Base-by-base conservation (phyloP, 2,329 filamentous ascomycete genomes). In the Epichloe elymi region DNA sequence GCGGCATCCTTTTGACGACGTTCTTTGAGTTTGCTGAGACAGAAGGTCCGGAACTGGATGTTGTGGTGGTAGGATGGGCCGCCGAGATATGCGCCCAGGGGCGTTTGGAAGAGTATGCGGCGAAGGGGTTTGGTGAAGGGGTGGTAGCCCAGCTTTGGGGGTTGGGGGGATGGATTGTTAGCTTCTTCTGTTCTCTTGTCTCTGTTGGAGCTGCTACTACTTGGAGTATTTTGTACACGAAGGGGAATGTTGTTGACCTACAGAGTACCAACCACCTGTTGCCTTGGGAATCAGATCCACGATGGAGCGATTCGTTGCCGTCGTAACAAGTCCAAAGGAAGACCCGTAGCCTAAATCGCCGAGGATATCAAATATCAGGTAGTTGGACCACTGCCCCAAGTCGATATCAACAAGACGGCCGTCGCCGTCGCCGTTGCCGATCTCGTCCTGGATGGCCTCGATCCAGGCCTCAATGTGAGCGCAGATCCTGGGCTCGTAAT, bases 341-440 rank as follows among this genome's bases (percentile, higher is more conserved):
- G 55, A 57, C 8, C 57, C 54, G 40, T 58, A 59, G 43, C 51
- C 59, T 2, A 59, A 49, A 44, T 59, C 57, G 2, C 56, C 57
- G 2, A 59, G 38, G 35, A 57, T 59, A 11, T 59, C 57, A 45
- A 57, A 57, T 41, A 58, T 52, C 23, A 60, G 49, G 36, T 54
- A 50, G 19, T 58, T 54, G 8, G 49, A 50, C 56, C 58, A 59
- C 3, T 56, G 38, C 15, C 52, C 54, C 54, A 60, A 54, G 14
- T 60, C 57, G 2, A 60, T 2, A 2, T 6, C 26, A 26, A 3
- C 39, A 51, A 49, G 3, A 8, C 10, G 0, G 54, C 48, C 54
- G 26, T 47, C 37, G 6, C 50, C 54, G 14, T 42, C 1, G n/a
- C 48, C 23, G 23, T 26, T 0, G 11, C 48, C 17, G 19, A 54